Evolutionary conservation across 345 rosid genomes (phyloP), one percentile per base, ranked within the genome.

Genomic region (Eucalyptus brandiana): DNA sequence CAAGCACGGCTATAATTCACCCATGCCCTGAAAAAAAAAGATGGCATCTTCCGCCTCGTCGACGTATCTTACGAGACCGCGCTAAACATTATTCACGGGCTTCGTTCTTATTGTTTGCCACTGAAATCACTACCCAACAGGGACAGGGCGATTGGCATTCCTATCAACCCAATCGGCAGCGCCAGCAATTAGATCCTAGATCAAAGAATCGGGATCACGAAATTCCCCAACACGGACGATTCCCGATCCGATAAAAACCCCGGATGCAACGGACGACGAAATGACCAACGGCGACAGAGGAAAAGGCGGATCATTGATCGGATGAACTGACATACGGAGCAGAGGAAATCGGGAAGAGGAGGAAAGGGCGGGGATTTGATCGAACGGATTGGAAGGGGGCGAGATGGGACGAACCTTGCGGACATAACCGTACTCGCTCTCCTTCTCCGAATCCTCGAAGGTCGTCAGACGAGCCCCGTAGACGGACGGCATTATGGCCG

Each of bases 391-490:
- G 16, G 8, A 47, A 17, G 17, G 60, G 40, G 13, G 89, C 21
- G 13, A 89, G 32, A 86, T 14, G 28, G 87, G 7, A 80, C 49
- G 76, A 26, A 96, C 99, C 99, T 98, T 97, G 88, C 99, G 99
- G 90, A 97, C 97, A 91, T 97, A 97, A 86, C 99, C 99, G 90
- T 96, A 97, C 95, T 98, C 99, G 93, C 99, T 98, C 95, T 96
- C 99, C 92, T 96, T 98, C 96, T 97, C 99, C 26, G 95, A 91
- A 87, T 98, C 99, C 92, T 98, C 99, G 88, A 97, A 98, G 30
- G 99, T 96, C 26, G 99, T 98, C 90, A 97, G 89, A 76, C 97
- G 95, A 54, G 95, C 96, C 92, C 95, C 99, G 92, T 97, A 96
- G 42, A 92, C 94, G 45, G 87, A 34, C 37, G 99, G 92, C 92